Evolutionary conservation across 1,284 basidiomycete genomes (phyloP).

Genomic region (Puccinia horiana): DNA sequence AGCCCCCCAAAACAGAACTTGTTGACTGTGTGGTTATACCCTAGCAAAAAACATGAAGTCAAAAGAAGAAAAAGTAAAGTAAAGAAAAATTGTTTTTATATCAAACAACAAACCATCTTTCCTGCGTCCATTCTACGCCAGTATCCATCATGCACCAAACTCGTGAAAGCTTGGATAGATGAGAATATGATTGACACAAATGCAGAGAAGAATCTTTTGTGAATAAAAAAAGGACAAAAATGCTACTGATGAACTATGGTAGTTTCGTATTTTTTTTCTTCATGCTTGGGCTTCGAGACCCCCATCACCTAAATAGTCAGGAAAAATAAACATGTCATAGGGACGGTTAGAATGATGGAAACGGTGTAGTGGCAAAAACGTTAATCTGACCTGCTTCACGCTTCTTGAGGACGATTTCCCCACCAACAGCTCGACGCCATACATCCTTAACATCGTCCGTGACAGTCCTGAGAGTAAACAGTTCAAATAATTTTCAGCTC

Average conservation of each 20-base stretch:
- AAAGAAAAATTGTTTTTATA: neutral
- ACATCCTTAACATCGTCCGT: constrained; percentile 74
- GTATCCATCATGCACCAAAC: neutral
- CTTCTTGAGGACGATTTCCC: constrained; percentile 48
- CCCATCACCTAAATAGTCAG: constrained; percentile 27
- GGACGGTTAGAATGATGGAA: neutral
- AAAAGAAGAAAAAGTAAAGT: neutral
- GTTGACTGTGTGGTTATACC: neutral
- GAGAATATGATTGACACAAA: neutral
- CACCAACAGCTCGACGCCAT: constrained; percentile 78
- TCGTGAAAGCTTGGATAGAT: neutral
- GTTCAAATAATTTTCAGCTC: neutral
- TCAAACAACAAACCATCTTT: neutral
- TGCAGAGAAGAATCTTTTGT: neutral
- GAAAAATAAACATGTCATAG: neutral
- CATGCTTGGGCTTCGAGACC: constrained; percentile 47
- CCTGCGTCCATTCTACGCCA: neutral
- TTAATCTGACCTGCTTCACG: constrained; percentile 46
- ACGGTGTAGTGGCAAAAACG: neutral
- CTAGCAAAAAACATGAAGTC: neutral
- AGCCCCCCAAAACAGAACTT: neutral
- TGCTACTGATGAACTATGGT: neutral
- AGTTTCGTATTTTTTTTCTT: too few relatives aligned
- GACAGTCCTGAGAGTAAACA: constrained; percentile 63
- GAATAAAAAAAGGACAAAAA: neutral